Evolutionary conservation across 164 flowering plant species (phyloP).

Genomic region (Brasenia schreberi): DNA sequence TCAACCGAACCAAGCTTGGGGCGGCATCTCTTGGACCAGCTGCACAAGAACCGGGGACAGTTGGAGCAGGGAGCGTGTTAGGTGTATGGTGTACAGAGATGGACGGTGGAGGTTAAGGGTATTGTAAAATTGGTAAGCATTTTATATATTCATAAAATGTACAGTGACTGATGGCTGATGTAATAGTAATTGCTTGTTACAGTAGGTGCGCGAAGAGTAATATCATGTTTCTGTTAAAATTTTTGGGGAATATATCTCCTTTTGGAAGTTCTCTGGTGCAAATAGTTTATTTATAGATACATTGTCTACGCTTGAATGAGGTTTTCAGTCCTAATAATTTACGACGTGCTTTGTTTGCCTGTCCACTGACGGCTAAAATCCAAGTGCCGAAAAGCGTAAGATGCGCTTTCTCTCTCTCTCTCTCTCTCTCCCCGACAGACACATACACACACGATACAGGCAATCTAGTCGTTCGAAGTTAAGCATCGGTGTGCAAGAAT

Average conservation of each 20-base stretch:
- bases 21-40: no score
- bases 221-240: background rate
- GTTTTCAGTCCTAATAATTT: background rate
- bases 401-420: background rate
- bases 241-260: background rate
- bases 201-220: background rate
- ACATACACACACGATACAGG: no score
- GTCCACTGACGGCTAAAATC: no score
- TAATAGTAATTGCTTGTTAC: background rate
- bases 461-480: no score
- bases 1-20: no score
- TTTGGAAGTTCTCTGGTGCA: background rate
- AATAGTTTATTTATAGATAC: background rate
- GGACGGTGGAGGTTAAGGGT: background rate
- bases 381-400: background rate
- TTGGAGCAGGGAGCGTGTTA: background rate
- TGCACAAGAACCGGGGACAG: no score
- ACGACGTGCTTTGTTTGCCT: background rate
- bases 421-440: background rate
- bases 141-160: background rate
- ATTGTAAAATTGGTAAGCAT: background rate
- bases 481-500: no score
- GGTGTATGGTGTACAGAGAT: background rate
- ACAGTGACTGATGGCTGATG: background rate
- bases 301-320: background rate